Evolutionary conservation across 441 rosid species (phyloP).

Genomic region (Pelargonium fulgidum): DNA sequence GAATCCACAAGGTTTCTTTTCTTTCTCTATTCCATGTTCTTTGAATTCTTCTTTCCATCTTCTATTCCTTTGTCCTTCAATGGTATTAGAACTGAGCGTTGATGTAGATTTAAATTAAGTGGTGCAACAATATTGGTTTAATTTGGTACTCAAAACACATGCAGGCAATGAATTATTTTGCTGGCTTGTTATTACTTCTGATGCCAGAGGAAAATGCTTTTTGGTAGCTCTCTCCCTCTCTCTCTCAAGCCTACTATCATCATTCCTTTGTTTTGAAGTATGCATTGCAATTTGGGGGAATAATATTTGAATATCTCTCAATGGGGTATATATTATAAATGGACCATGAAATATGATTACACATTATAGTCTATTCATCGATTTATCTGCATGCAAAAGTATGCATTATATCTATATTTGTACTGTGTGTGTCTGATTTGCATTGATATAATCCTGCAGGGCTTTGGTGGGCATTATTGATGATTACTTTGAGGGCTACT

Average conservation of each 20-base stretch:
- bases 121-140: conserved; percentile 9
- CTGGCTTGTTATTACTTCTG: conserved; percentile 61
- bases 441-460: conserved; percentile 34
- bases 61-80: too few relatives aligned
- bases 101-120: neutral
- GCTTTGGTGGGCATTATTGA: conserved; percentile 60
- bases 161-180: conserved; percentile 80
- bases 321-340: neutral
- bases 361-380: too few relatives aligned
- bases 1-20: conserved; percentile 10
- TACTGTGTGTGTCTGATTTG: conserved; percentile 15
- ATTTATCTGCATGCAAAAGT: too few relatives aligned
- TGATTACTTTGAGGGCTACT: conserved; percentile 64
- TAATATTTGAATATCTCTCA: conserved; percentile 1
- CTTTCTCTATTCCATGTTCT: neutral
- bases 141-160: conserved; percentile 21
- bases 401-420: too few relatives aligned
- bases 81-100: too few relatives aligned
- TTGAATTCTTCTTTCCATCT: too few relatives aligned
- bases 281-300: conserved; percentile 3
- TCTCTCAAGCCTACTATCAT: neutral
- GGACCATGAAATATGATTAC: too few relatives aligned
- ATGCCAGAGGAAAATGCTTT: conserved; percentile 82
- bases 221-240: conserved; percentile 37
- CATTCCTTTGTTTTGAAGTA: too few relatives aligned